These are phyloP conservation scores for Chrysanthemum lavandulifolium DNA, from an alignment of 129 eudicot species.

Conservation along the genomic window DNA sequence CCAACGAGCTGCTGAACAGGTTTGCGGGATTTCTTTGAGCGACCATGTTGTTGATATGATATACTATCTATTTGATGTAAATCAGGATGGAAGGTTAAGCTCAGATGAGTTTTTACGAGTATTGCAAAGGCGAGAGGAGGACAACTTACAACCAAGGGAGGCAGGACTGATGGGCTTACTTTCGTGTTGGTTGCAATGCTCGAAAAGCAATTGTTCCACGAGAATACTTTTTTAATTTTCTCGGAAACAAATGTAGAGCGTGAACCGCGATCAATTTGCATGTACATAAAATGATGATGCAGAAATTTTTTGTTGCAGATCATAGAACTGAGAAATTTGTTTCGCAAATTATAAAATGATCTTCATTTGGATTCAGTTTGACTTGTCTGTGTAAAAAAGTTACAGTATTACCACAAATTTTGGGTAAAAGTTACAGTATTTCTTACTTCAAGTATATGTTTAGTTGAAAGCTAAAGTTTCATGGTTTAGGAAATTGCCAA, in stretches of 20 bases:
- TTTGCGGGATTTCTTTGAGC: constrained; percentile 63
- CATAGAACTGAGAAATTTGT: background rate
- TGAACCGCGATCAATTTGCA: background rate
- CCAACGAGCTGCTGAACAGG: constrained; percentile 71
- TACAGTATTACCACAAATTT: too few species aligned
- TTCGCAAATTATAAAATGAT: background rate
- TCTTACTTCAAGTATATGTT: too few species aligned
- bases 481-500: too few species aligned
- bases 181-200: constrained; percentile 78
- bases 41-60: constrained; percentile 69
- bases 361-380: too few species aligned
- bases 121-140: constrained; percentile 72
- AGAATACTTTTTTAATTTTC: constrained; percentile 24
- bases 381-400: background rate
- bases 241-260: background rate
- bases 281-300: constrained; percentile 1
- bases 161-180: constrained; percentile 51
- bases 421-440: too few species aligned
- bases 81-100: constrained; percentile 77
- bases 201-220: constrained; percentile 45
- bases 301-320: background rate
- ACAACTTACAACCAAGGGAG: constrained; percentile 46
- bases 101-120: constrained; percentile 83
- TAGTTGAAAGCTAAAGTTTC: too few species aligned
- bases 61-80: constrained; percentile 66